Evolutionary conservation across 2,329 filamentous ascomycete species (phyloP).

Genomic region (Diplodia scrobiculata): DNA sequence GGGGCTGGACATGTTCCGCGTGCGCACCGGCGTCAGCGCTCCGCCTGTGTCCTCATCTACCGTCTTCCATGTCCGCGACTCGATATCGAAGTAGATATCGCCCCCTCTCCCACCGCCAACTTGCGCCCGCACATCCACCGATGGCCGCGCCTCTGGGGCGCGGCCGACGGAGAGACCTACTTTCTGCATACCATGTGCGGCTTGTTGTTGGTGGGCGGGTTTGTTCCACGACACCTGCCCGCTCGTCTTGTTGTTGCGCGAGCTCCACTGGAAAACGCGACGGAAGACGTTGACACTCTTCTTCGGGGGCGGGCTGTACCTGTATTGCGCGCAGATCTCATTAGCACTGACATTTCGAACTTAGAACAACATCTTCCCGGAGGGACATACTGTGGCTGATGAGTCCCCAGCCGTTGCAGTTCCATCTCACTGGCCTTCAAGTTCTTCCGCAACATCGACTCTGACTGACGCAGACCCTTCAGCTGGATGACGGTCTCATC

Average conservation of each 20-base stretch:
- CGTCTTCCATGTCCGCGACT: conserved; percentile 18
- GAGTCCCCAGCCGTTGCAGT: conserved; percentile 37
- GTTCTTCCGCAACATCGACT: conserved; percentile 38
- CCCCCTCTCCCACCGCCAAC: neutral
- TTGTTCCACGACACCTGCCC: conserved; percentile 21
- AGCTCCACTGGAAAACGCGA: conserved; percentile 27
- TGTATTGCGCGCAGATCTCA: neutral
- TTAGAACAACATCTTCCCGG: neutral
- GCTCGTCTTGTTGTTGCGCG: conserved; percentile 11
- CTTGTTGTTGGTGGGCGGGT: conserved; percentile 4
- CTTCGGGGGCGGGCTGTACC: neutral
- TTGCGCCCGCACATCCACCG: conserved; percentile 8
- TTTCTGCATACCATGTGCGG: neutral
- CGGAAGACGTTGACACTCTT: conserved; percentile 24
- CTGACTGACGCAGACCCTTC: conserved; percentile 39
- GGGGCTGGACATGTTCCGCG: conserved; percentile 12
- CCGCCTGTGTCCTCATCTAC: neutral
- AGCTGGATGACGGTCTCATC: conserved; percentile 41
- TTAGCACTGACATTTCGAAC: neutral
- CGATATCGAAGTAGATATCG: conserved; percentile 18
- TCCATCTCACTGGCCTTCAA: conserved; percentile 41
- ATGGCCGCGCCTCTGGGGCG: neutral
- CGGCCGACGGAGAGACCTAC: conserved; percentile 11
- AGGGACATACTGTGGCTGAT: conserved; percentile 19
- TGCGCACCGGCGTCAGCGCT: conserved; percentile 9